Evolutionary conservation across 768 basidiomycete species (phyloP).

Genomic region (Cubamyces sp.): DNA sequence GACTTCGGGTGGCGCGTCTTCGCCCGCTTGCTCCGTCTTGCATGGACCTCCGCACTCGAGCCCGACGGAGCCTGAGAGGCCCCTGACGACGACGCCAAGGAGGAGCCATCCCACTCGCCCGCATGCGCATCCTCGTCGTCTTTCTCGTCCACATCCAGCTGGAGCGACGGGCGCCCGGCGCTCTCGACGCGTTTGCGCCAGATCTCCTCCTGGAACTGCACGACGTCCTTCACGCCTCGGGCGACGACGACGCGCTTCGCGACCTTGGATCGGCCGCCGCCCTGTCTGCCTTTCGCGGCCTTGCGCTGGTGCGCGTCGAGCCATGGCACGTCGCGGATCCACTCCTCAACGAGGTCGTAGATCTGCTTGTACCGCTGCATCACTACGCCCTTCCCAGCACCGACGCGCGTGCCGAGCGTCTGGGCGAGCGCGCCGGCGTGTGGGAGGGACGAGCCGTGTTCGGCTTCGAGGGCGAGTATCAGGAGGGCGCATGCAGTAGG

Average conservation of each 20-base stretch:
- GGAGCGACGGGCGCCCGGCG: conserved; percentile 41
- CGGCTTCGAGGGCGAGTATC: conserved; percentile 73
- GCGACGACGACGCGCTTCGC: conserved; percentile 69
- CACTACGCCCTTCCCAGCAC: conserved; percentile 55
- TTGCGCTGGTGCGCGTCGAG: conserved; percentile 56
- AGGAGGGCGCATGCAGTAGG: conserved; percentile 70
- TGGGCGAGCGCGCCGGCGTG: conserved; percentile 61
- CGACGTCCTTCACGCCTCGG: conserved; percentile 67
- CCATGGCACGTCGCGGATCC: conserved; percentile 75
- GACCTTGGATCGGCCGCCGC: conserved; percentile 57
- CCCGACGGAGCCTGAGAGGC: conserved; percentile 5
- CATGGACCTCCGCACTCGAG: background rate
- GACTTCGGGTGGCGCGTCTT: conserved; percentile 36
- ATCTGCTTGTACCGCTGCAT: conserved; percentile 72
- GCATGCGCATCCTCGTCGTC: conserved; percentile 16
- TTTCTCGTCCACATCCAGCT: conserved; percentile 40
- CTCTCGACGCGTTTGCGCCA: conserved; percentile 48
- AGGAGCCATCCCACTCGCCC: conserved; percentile 18
- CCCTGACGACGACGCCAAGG: background rate
- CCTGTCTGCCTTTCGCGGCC: conserved; percentile 31
- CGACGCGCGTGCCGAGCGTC: conserved; percentile 54
- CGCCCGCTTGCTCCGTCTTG: conserved; percentile 42
- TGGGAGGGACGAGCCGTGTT: conserved; percentile 54
- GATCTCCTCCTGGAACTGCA: conserved; percentile 69
- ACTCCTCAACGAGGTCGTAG: conserved; percentile 60